Conservation (phyloP, 2,329 filamentous ascomycete species). For the Claviceps capensis region DNA sequence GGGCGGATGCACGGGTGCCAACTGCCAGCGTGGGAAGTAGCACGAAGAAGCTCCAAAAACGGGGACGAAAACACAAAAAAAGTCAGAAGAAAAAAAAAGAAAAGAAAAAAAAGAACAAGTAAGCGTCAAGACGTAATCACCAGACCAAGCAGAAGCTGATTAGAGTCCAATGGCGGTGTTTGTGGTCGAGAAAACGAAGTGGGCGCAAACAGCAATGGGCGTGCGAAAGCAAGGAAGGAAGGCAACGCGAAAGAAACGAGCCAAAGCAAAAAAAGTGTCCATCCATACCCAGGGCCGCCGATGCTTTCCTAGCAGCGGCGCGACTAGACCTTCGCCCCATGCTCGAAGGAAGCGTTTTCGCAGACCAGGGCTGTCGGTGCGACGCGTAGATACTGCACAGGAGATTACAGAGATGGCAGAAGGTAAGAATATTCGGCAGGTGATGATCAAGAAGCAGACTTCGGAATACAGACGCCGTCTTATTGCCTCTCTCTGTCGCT, state of each 20-base stretch:
- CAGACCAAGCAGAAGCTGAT: neutral
- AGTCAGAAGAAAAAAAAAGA: neutral
- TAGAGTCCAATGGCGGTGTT: neutral
- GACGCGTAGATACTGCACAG: neutral
- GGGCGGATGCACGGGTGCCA: neutral
- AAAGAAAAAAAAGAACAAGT: neutral
- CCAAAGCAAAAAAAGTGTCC: slow-evolving; percentile 1
- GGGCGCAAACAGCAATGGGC: neutral
- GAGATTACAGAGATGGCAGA: neutral
- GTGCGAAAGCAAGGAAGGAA: slow-evolving; percentile 3
- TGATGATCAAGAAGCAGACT: neutral
- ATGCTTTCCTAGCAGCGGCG: slow-evolving; percentile 39
- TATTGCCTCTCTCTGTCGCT: neutral
- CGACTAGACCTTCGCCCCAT: slow-evolving; percentile 35
- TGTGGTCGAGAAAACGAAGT: neutral
- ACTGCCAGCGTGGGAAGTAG: neutral
- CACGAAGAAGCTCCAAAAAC: neutral
- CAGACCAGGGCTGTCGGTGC: neutral
- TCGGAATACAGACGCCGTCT: neutral
- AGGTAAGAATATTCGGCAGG: neutral
- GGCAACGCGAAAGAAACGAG: neutral
- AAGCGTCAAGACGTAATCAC: neutral
- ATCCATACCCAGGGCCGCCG: slow-evolving; percentile 37
- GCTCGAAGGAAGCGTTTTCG: neutral
- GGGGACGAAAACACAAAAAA: neutral